Conservation (phyloP, 1,139 yeast species). For the Pichia sp. region DNA sequence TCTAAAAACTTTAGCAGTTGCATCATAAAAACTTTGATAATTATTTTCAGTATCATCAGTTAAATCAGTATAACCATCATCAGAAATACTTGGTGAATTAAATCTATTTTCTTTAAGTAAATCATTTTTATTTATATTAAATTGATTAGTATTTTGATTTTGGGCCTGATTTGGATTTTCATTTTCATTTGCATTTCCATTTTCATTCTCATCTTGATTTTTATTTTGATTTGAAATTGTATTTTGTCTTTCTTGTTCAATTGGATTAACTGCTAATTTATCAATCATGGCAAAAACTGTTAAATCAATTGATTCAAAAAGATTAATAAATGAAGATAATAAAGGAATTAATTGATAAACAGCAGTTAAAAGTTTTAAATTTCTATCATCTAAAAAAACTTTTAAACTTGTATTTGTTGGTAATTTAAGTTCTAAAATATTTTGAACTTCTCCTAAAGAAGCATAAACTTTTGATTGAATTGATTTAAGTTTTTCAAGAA, state of each 20-base stretch:
- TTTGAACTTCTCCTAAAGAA: conserved; percentile 38
- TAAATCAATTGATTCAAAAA: conserved; percentile 57
- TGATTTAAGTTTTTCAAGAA: conserved; percentile 35
- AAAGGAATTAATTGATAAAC: conserved; percentile 48
- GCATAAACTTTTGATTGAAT: conserved; percentile 36
- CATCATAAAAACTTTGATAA: conserved; percentile 28
- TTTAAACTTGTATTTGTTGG: conserved; percentile 29
- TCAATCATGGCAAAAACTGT: conserved; percentile 40
- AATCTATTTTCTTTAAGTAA: not conserved
- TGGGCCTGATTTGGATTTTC: not conserved
- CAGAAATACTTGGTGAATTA: not conserved
- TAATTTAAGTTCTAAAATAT: conserved; percentile 34
- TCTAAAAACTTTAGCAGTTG: conserved; percentile 34
- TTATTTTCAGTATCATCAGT: conserved; percentile 14
- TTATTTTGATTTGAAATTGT: conserved; percentile 13
- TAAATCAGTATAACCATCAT: conserved; percentile 9
- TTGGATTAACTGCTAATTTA: conserved; percentile 18
- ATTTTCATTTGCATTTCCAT: not conserved
- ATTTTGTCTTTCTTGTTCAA: conserved; percentile 15
- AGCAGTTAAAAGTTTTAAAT: conserved; percentile 46
- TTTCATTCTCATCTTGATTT: no score
- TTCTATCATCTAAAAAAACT: conserved; percentile 39
- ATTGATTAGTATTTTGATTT: no score
- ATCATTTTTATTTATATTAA: not conserved
- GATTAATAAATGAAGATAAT: conserved; percentile 45